A percentile compares a stretch with the other conserved stretches of the same genome.
Evolutionary conservation across 176 grass and related monocot species (phyloP).

Genomic region (Microstegium vimineum): DNA sequence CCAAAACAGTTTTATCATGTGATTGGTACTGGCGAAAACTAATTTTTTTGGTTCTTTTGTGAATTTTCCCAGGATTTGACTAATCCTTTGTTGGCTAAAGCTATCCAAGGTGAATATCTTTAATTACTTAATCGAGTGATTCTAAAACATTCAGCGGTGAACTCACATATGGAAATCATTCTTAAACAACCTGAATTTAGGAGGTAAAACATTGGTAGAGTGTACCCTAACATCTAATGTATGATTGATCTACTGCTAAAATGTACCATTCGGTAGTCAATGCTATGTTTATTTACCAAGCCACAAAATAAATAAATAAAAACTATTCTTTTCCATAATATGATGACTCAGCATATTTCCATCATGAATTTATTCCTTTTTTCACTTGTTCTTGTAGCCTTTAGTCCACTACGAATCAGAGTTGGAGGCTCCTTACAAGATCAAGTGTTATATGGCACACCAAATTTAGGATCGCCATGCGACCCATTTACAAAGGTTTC

Average conservation of each 20-base stretch:
- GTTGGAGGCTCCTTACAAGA: slow-evolving; percentile 96
- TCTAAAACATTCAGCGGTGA: slow-evolving; percentile 5
- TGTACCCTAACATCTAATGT: background rate
- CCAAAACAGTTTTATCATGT: background rate
- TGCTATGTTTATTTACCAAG: background rate
- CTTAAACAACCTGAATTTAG: background rate
- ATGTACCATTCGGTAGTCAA: background rate
- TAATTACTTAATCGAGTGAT: background rate
- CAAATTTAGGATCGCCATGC: slow-evolving; percentile 65
- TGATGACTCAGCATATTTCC: background rate
- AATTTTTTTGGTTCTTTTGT: slow-evolving; percentile 5
- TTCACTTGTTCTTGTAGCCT: slow-evolving; percentile 45
- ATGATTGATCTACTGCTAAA: background rate
- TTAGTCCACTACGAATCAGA: slow-evolving; percentile 75
- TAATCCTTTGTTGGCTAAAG: slow-evolving; percentile 79
- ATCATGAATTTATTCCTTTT: background rate
- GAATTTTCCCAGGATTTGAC: slow-evolving; percentile 54
- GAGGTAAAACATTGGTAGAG: background rate
- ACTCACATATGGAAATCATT: background rate
- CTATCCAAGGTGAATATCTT: slow-evolving; percentile 61
- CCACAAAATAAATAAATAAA: background rate
- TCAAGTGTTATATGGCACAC: slow-evolving; percentile 77
- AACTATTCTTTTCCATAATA: background rate
- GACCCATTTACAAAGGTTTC: slow-evolving; percentile 57
- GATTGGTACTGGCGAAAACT: background rate